phyloP scores from a whole-genome alignment of 768 basidiomycete species.

The Agrocybe praecox region DNA sequence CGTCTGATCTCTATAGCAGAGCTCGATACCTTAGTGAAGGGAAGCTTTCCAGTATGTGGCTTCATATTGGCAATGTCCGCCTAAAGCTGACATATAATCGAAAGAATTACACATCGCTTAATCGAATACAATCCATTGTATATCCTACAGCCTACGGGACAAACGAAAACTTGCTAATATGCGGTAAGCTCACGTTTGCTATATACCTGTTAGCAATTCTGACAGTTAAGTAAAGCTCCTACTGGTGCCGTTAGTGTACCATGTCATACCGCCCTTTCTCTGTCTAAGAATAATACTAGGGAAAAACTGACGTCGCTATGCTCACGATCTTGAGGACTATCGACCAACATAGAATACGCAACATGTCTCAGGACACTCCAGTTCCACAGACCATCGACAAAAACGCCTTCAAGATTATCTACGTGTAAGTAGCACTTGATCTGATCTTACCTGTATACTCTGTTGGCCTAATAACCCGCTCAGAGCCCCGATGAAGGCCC shows the following conservation, averaged over 20 bases:
- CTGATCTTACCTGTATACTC: not conserved
- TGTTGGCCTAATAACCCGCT: not conserved
- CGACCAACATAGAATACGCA: constrained; percentile 55
- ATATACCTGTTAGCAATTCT: not conserved
- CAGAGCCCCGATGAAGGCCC: constrained; percentile 97
- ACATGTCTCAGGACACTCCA: constrained; percentile 20
- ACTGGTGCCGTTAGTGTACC: constrained; percentile 87
- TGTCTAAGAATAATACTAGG: constrained; percentile 47
- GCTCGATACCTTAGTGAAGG: constrained; percentile 74
- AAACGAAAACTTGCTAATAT: constrained; percentile 95
- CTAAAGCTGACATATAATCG: constrained; percentile 1
- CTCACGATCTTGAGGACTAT: constrained; percentile 89
- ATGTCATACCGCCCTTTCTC: not conserved
- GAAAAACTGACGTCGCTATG: constrained; percentile 99
- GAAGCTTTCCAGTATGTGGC: constrained; percentile 78
- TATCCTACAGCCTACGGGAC: constrained; percentile 92
- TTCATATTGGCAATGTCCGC: not conserved
- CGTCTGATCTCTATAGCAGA: constrained; percentile 70
- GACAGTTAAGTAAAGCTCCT: constrained; percentile 60
- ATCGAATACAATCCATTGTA: constrained; percentile 94
- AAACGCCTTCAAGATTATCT: constrained; percentile 92
- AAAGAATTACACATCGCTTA: constrained; percentile 85
- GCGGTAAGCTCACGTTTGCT: constrained; percentile 52
- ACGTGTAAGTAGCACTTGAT: constrained; percentile 66
- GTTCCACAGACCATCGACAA: constrained; percentile 57